Percentiles rank a stretch among this genome's conserved stretches.
Evolutionary conservation across 2,329 filamentous ascomycete species (phyloP).

Genomic region (Colletotrichum sp.): DNA sequence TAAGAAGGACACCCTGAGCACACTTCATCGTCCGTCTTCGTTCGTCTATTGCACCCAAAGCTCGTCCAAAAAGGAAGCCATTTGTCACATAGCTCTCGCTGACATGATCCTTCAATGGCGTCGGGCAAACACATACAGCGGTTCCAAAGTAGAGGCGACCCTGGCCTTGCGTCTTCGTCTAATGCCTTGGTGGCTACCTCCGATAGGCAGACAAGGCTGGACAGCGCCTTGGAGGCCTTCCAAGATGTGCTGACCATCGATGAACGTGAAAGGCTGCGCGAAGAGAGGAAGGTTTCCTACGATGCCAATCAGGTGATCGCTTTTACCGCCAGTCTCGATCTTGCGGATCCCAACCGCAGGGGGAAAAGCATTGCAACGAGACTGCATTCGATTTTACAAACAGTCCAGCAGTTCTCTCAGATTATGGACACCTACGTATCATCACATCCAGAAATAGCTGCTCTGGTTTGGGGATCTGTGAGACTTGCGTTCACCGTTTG

Average conservation of each 20-base stretch:
- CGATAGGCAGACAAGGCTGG: not conserved
- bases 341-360: not conserved
- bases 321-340: rapidly evolving
- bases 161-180: rapidly evolving
- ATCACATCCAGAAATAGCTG: slow-evolving; percentile 39
- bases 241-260: not conserved
- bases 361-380: not conserved
- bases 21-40: too few relatives aligned
- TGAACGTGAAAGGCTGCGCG: not conserved
- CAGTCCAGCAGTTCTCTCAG: not conserved
- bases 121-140: too few relatives aligned
- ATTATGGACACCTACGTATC: slow-evolving; percentile 42
- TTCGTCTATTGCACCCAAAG: too few relatives aligned
- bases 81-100: too few relatives aligned
- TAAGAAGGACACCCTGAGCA: too few relatives aligned
- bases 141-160: rapidly evolving
- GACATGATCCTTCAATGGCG: too few relatives aligned
- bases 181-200: rapidly evolving
- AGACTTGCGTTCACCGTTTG: slow-evolving; percentile 42
- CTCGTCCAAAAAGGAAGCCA: too few relatives aligned
- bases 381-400: not conserved
- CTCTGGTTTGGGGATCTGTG: slow-evolving; percentile 48
- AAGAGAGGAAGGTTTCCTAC: rapidly evolving
- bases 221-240: rapidly evolving
- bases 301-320: not conserved